Base-by-base conservation (phyloP, 768 basidiomycete genomes). In the Butyriboletus loyo region DNA sequence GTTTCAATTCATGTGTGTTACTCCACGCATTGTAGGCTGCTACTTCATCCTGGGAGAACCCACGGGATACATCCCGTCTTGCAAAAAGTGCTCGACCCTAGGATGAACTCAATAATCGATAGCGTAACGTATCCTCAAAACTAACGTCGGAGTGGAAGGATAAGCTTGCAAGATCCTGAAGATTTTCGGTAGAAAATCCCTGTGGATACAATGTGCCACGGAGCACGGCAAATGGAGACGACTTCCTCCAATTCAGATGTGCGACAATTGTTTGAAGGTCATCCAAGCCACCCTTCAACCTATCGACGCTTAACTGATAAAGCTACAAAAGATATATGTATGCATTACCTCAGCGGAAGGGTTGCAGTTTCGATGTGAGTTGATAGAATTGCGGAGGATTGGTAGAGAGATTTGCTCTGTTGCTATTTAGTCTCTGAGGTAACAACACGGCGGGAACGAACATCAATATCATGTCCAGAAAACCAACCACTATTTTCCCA, bases 301-400 rank as follows among this genome's bases (percentile, higher is more conserved):
- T 80, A 53, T 36, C 39, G 28, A 22, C 17, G 22, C 19, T 42
- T 34, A 35, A 21, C 24, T 8, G 30, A 47, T 32, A 53, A 31
- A 25, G 25, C 15, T 31, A 11, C 2, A 34, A 13, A 14, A 14
- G n/a, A 35, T 15, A 44, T 17, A 2, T 27, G 31, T n/a, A 31
- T 45, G 5, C 22, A n/a, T 53, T 57, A 85, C 85, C 86, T 79
- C 44, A 83, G 61, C 2, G 84, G 81, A 27, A 86, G 69, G 4
- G 85, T 86, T 32, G 71, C 72, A 21, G 74, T 79, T 55, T 87
- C 84, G 13, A 86, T 67, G 54, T 83, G 77, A 32, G 82, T 65
- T 1, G 86, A 81, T 17, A 86, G 63, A 40, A 86, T 65, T 13
- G 84, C 82, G 13, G 85, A 84, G 22, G 72, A 71, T 40, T 80